phyloP scores from a whole-genome alignment of 2,329 filamentous ascomycete species.

The Epichloe amarillans region DNA sequence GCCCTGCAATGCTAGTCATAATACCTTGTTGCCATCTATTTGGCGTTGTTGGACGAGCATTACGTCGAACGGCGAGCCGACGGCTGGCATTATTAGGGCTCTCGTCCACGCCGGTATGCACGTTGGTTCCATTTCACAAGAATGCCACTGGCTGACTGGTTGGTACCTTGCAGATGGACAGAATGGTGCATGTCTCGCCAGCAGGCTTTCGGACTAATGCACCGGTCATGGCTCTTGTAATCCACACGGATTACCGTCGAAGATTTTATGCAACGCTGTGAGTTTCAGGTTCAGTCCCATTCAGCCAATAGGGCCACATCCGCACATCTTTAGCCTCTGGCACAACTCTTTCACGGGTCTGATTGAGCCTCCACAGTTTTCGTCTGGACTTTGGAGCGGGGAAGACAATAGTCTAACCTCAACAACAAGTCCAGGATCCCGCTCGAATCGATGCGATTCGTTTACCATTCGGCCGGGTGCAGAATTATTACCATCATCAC shows the following conservation, averaged over 20 bases:
- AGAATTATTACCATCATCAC: neutral
- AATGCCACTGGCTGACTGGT: too few species aligned
- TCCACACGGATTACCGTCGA: neutral
- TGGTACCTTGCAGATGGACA: too few species aligned
- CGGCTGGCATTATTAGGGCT: too few species aligned
- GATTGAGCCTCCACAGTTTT: neutral
- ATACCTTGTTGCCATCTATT: too few species aligned
- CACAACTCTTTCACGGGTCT: neutral
- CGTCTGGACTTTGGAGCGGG: neutral
- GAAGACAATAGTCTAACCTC: neutral
- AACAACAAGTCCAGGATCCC: neutral
- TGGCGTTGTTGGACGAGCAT: too few species aligned
- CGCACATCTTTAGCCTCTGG: constrained; percentile 7
- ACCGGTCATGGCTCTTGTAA: too few species aligned
- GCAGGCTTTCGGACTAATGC: too few species aligned
- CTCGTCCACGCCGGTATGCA: too few species aligned
- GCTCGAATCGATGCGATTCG: neutral
- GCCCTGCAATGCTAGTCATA: too few species aligned
- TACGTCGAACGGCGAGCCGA: too few species aligned
- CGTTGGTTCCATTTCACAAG: too few species aligned
- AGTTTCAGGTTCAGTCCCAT: constrained; percentile 19
- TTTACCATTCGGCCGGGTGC: neutral
- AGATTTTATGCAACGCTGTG: constrained; percentile 21
- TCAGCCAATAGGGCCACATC: constrained; percentile 17
- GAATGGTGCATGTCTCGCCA: too few species aligned